Evolutionary conservation across 2,329 filamentous ascomycete genomes (phyloP).

Genomic region (Fusarium lateritium): DNA sequence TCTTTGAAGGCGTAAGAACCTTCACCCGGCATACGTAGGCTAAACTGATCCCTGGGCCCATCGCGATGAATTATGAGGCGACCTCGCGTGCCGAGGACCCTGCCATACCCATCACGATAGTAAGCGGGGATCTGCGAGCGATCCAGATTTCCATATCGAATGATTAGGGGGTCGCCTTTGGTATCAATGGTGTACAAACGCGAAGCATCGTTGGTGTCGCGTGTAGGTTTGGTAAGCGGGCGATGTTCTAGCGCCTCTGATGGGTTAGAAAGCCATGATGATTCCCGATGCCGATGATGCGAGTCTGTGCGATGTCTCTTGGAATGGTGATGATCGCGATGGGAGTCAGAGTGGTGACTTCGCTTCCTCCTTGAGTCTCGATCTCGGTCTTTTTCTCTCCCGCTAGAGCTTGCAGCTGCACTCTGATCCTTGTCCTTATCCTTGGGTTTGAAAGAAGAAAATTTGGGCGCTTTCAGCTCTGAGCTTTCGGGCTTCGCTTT

Average conservation of each 20-base stretch:
- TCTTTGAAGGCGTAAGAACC: constrained; percentile 52
- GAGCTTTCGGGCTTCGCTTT: constrained; percentile 56
- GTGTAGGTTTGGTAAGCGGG: constrained; percentile 9
- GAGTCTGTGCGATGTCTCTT: constrained; percentile 38
- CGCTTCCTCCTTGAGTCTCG: constrained; percentile 41
- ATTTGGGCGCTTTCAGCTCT: constrained; percentile 69
- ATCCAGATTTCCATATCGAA: constrained; percentile 81
- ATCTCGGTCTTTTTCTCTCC: constrained; percentile 41
- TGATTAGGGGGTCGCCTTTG: constrained; percentile 82
- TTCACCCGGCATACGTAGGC: constrained; percentile 62
- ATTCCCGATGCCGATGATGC: constrained; percentile 30
- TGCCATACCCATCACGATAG: constrained; percentile 76
- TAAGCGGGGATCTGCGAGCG: constrained; percentile 81
- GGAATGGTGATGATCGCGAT: constrained; percentile 35
- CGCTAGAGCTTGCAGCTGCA: constrained; percentile 29
- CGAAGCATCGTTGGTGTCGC: constrained; percentile 36
- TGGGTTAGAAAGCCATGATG: constrained; percentile 7
- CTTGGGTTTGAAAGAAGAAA: constrained; percentile 77
- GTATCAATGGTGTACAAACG: constrained; percentile 74
- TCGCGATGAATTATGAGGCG: constrained; percentile 77
- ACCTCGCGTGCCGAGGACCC: constrained; percentile 75
- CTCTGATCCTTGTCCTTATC: constrained; percentile 54
- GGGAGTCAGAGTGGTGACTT: constrained; percentile 35
- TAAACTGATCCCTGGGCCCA: constrained; percentile 70
- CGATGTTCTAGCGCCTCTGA: constrained; percentile 24